Evolutionary conservation across 2,329 filamentous ascomycete species (phyloP).

Genomic region (Pestalotiopsis sp.): DNA sequence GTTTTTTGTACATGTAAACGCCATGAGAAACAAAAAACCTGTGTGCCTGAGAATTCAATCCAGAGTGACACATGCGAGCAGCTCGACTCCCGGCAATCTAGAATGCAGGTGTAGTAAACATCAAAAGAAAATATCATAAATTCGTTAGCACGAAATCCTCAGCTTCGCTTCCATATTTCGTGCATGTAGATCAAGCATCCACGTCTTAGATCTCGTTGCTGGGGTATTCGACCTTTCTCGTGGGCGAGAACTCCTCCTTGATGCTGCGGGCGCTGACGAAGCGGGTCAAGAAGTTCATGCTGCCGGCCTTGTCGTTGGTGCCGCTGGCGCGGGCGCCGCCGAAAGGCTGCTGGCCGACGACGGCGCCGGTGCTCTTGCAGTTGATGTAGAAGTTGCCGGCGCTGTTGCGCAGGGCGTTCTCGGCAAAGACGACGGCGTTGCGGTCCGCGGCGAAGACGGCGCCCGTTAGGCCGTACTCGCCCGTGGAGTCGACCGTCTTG

Average conservation of each 20-base stretch:
- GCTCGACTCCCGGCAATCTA: neutral
- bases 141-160: neutral
- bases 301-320: conserved; percentile 76
- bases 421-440: conserved; percentile 65
- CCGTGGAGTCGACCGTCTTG: conserved; percentile 69
- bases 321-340: conserved; percentile 69
- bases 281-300: conserved; percentile 62
- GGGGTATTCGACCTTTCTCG: conserved; percentile 66
- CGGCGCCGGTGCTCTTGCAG: conserved; percentile 76
- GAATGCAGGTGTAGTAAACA: neutral
- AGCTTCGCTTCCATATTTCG: neutral
- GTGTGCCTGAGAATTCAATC: neutral
- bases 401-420: conserved; percentile 71
- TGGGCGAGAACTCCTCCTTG: conserved; percentile 75
- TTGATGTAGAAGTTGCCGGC: conserved; percentile 89
- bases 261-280: conserved; percentile 70
- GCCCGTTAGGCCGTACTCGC: conserved; percentile 78
- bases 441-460: conserved; percentile 75
- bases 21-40: neutral
- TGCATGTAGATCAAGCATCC: neutral
- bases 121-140: neutral
- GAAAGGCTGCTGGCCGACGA: conserved; percentile 75
- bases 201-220: conserved; percentile 65
- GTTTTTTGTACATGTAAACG: neutral
- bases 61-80: neutral